Evolutionary conservation across 306 rosid genomes (phyloP), one percentile per base, ranked within the genome.

Genomic region (Cicer bijugum): DNA sequence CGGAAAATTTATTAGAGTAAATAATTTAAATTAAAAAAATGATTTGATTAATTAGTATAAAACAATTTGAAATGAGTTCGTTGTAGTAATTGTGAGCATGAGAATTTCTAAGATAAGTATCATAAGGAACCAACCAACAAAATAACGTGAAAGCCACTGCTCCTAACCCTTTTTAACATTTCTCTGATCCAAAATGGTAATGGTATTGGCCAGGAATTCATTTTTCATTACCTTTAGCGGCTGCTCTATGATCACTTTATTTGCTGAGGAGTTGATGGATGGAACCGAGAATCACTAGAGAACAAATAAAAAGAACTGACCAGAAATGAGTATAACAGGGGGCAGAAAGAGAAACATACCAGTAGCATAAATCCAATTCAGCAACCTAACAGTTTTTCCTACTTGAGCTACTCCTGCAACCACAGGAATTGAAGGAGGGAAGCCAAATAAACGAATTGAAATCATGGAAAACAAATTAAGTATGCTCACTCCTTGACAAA

Each of bases 341-440:
- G 17, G 35, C 66, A 38, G 82, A 75, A 69, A 71, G 81, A 88
- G 79, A 82, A 85, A 78, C 94, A 75, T 87, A 87, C 89, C 91
- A 67, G 91, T 42, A 75, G 79, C 87, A 81, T 56, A 83, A 82
- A 82, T 78, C 80, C 84, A 79, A 59, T 72, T 77, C 81, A 67
- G 88, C 91, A 70, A 84, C 83, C 77, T 69, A 82, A 85, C 52
- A 78, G 76, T 45, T 74, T 83, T 72, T 85, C 87, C 83, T 83
- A 87, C 80, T 81, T 78, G 86, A 77, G 85, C 74, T 83, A 80
- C 60, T 80, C 95, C 95, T 89, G 95, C 90, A 89, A 87, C 84
- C 85, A 85, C 72, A 78, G 61, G 74, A 83, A 83, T 71, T 72
- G 75, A 81, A 76, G 82, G 83, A 73, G 77, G 81, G 83, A 74